Percentiles rank a stretch among this genome's conserved stretches.
Conservation (phyloP, 176 grass and related monocot species). For the Cenchrus purpureus region DNA sequence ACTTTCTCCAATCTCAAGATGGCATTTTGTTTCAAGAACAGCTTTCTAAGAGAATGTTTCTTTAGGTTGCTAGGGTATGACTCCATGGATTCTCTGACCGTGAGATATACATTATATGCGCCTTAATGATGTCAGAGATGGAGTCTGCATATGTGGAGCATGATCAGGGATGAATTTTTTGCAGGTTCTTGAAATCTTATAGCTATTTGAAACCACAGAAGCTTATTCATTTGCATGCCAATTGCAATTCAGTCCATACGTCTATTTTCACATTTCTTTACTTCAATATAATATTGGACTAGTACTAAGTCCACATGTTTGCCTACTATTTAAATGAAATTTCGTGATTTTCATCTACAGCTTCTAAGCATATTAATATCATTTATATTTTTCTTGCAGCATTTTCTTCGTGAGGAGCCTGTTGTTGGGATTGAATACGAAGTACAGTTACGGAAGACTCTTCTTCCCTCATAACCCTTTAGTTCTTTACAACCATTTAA, state of each 20-base stretch:
- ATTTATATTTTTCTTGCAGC: slow-evolving; percentile 52
- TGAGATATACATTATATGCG: slow-evolving; percentile 95
- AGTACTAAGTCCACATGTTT: slow-evolving; percentile 16
- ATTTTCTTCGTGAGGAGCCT: slow-evolving; percentile 92
- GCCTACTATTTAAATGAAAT: slow-evolving; percentile 26
- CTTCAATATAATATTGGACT: background rate
- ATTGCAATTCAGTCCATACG: slow-evolving; percentile 24
- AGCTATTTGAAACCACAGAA: slow-evolving; percentile 21
- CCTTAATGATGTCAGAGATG: slow-evolving; percentile 99
- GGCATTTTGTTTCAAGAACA: slow-evolving; percentile 11
- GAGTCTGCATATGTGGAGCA: slow-evolving; percentile 97
- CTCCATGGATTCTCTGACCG: slow-evolving; percentile 98
- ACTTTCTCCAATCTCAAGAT: slow-evolving; percentile 26
- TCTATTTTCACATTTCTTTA: slow-evolving; percentile 8
- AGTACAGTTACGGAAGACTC: slow-evolving; percentile 95
- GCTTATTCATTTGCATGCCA: background rate
- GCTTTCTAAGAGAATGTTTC: slow-evolving; percentile 26
- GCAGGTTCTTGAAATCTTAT: slow-evolving; percentile 63
- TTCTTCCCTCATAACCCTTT: slow-evolving; percentile 52
- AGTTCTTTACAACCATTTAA: no score
- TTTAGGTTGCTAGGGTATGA: slow-evolving; percentile 91
- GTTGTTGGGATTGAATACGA: slow-evolving; percentile 96
- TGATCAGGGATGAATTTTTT: slow-evolving; percentile 92
- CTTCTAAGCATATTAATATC: slow-evolving; percentile 25
- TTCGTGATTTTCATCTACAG: slow-evolving; percentile 16